phyloP scores from a whole-genome alignment of 805 yeast species.

The Wickerhamiella azyma region DNA sequence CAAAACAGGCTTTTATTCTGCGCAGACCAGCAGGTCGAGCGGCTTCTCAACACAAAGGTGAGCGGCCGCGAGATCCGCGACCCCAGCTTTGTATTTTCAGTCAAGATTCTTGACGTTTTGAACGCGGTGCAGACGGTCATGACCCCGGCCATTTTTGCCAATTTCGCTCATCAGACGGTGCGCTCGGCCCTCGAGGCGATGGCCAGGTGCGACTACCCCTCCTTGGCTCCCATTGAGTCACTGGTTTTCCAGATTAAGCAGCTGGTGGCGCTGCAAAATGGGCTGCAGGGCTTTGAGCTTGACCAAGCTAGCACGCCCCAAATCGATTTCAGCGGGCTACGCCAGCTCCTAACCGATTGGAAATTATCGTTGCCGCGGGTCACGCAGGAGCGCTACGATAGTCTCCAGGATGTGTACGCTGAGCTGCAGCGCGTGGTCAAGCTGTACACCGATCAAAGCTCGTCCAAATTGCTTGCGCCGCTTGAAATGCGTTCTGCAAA shows the following conservation, averaged over 20 bases:
- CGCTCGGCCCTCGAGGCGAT: slow-evolving; percentile 54
- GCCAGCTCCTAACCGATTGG: slow-evolving; percentile 29
- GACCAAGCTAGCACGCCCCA: slow-evolving; percentile 55
- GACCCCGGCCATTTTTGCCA: slow-evolving; percentile 66
- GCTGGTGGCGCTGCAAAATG: slow-evolving; percentile 53
- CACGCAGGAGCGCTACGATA: slow-evolving; percentile 71
- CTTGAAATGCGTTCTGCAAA: slow-evolving; percentile 22
- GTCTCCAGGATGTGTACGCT: slow-evolving; percentile 53
- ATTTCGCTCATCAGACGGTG: slow-evolving; percentile 73
- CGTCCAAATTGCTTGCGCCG: slow-evolving; percentile 36
- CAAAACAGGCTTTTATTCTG: slow-evolving; percentile 73
- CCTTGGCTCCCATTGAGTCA: slow-evolving; percentile 41
- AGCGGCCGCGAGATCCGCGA: slow-evolving; percentile 44
- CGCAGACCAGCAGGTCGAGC: slow-evolving; percentile 54
- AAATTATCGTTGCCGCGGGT: slow-evolving; percentile 54
- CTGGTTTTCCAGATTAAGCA: slow-evolving; percentile 60
- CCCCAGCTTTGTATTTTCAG: slow-evolving; percentile 14
- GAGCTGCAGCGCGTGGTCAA: slow-evolving; percentile 61
- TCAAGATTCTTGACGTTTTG: slow-evolving; percentile 45
- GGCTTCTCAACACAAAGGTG: slow-evolving; percentile 53
- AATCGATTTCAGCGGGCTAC: slow-evolving; percentile 70
- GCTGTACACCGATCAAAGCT: slow-evolving; percentile 48
- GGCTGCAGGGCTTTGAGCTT: slow-evolving; percentile 64
- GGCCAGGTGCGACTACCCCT: slow-evolving; percentile 14
- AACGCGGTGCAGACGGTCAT: slow-evolving; percentile 71